A percentile compares a stretch with the other conserved stretches of the same genome.
Conservation (phyloP, 495 filamentous ascomycete species). For the Hypoxylon perforatum region DNA sequence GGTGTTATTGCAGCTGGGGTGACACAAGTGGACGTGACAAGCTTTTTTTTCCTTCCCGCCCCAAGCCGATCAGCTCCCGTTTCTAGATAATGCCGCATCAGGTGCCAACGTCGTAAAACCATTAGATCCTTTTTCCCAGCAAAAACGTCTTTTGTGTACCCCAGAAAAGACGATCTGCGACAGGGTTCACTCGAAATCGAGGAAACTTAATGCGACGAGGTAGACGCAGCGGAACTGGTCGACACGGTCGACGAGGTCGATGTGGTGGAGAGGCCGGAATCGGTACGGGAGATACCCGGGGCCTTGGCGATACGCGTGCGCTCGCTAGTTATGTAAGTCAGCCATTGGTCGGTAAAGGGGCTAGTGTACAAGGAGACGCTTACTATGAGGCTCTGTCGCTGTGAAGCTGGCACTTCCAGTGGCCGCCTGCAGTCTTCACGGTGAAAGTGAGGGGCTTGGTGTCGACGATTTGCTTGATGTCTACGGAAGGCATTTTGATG, state of each 20-base stretch:
- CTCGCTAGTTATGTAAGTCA: conserved; percentile 48
- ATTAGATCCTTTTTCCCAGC: background rate
- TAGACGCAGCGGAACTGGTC: conserved; percentile 21
- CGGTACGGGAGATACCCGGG: conserved; percentile 43
- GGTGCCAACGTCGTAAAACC: conserved; percentile 10
- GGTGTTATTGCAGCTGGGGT: conserved; percentile 20
- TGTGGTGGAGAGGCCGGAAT: conserved; percentile 43
- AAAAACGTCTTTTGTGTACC: background rate
- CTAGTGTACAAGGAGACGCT: conserved; percentile 18
- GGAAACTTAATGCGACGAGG: conserved; percentile 39
- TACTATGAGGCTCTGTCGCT: conserved; percentile 56
- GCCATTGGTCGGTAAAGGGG: background rate
- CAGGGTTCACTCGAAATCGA: conserved; percentile 13
- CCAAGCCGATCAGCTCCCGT: conserved; percentile 30
- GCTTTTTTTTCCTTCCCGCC: conserved; percentile 32
- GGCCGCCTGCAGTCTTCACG: conserved; percentile 51
- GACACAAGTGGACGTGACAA: conserved; percentile 33
- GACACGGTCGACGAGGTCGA: conserved; percentile 41
- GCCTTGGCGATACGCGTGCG: conserved; percentile 40
- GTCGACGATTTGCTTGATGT: conserved; percentile 50
- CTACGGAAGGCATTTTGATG: conserved; percentile 42
- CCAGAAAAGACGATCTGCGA: conserved; percentile 6
- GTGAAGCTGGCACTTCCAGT: conserved; percentile 55
- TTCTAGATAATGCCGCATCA: conserved; percentile 38
- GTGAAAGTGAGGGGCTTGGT: conserved; percentile 54